phyloP scores from a whole-genome alignment of 495 filamentous ascomycete species.

The Paragyromitra xinjiangensis region DNA sequence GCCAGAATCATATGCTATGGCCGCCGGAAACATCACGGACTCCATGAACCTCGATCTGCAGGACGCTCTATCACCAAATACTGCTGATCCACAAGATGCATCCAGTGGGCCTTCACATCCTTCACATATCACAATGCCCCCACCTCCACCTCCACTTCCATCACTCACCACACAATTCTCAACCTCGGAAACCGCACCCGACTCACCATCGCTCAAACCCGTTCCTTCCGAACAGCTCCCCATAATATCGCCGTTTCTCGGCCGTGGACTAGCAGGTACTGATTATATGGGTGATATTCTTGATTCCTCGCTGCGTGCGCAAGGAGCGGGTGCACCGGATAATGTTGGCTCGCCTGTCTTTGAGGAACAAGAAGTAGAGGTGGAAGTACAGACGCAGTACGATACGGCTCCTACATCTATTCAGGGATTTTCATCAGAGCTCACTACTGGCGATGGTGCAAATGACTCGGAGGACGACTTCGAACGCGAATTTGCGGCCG shows the following conservation, averaged over 20 bases:
- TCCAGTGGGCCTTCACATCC: conserved; percentile 5
- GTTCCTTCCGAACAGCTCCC: conserved; percentile 55
- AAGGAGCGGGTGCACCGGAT: neutral
- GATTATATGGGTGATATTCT: conserved; percentile 41
- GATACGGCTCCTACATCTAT: conserved; percentile 14
- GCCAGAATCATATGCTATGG: conserved; percentile 3
- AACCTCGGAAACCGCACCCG: conserved; percentile 24
- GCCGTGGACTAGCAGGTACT: conserved; percentile 39
- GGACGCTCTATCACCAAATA: neutral
- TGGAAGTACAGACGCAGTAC: conserved; percentile 5
- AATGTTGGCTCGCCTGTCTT: neutral
- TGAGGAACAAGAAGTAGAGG: neutral
- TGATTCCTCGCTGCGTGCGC: conserved; percentile 10
- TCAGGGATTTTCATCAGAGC: neutral
- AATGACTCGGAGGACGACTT: conserved; percentile 27
- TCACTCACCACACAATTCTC: conserved; percentile 29
- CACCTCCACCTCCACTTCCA: conserved; percentile 49
- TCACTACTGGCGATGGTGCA: conserved; percentile 1
- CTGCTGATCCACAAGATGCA: conserved; percentile 1
- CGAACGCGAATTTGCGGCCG: conserved; percentile 18
- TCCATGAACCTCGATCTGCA: conserved; percentile 39
- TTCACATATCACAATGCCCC: conserved; percentile 49
- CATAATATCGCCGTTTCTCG: conserved; percentile 55
- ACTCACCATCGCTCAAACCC: conserved; percentile 55
- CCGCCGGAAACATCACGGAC: conserved; percentile 23